Evolutionary conservation across 495 filamentous ascomycete genomes (phyloP), one percentile per base, ranked within the genome.

Genomic region (Thermothielavioides terrestris): DNA sequence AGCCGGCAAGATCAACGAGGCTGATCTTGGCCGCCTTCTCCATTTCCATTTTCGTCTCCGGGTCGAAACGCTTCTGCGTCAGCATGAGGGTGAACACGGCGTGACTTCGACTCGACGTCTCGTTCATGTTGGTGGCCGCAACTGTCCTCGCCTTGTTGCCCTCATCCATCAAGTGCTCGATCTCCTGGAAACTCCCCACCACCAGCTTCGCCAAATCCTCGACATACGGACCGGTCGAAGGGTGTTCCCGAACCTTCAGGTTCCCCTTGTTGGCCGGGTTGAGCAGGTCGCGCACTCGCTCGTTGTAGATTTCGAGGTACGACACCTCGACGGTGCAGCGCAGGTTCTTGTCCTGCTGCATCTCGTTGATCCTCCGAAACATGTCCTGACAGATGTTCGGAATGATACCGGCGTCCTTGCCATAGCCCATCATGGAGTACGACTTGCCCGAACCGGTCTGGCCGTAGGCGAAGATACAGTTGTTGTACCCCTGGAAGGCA

Each of bases 401-500:
- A 53, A 99, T 97, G 40, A 99, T 90, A 70, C 94, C 94, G 41
- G 85, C 80, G 58, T 97, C 94, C 65, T 91, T 84, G 46, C 94
- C 92, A 70, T 97, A 97, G 18, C 92, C 92, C 94, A 97, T 97
- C 94, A 99, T 99, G 42, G 89, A 95, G 62, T 99, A 97, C 21
- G 88, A 94, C 68, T 99, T 99, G 62, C 94, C 94, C 15, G 91
- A 96, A 53, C 94, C 94, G 9, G 94, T 99, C 70, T 99, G 94
- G 34, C 94, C 94, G 63, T 99, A 99, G 4, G 94, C 94, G 70
- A 99, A 99, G 62, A 99, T 99, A 76, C 94, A 99, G 68, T 97
- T 97, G 73, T 99, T 99, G 72, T 96, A 99, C 23, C 94, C 94
- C 59, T 89, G 83, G 59, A 99, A 97, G 25, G 94, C 94, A 80